These are phyloP conservation scores for Noccaea caerulescens DNA, from an alignment of 345 rosid genomes.

Conservation along the genomic window DNA sequence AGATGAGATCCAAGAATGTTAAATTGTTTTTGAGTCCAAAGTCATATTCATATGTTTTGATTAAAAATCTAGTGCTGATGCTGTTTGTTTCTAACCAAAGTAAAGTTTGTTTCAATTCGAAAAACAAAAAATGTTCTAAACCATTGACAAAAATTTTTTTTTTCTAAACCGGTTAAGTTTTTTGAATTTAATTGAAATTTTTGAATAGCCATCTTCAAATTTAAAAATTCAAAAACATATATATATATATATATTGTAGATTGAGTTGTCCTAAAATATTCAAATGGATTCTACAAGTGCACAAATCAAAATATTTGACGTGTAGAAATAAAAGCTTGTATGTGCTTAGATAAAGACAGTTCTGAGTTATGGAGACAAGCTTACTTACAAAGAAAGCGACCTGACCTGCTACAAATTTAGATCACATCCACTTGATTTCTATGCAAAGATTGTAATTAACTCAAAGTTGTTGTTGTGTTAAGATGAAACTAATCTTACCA, in stretches of 20 bases:
- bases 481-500: conserved; percentile 4
- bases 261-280: conserved; percentile 1
- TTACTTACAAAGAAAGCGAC: conserved; percentile 37
- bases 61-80: background rate
- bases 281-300: conserved; percentile 9
- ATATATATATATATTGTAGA: background rate
- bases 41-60: background rate
- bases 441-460: background rate
- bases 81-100: background rate
- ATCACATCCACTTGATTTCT: conserved; percentile 30
- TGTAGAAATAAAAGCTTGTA: conserved; percentile 37
- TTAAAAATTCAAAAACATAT: conserved; percentile 17
- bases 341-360: conserved; percentile 37
- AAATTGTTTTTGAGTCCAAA: background rate
- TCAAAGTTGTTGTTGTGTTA: background rate
- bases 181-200: background rate
- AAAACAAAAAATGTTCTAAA: background rate
- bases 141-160: too few relatives aligned
- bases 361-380: conserved; percentile 36
- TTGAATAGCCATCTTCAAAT: conserved; percentile 5
- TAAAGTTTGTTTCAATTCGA: background rate
- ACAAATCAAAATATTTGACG: conserved; percentile 37
- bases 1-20: background rate
- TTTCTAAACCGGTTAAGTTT: background rate
- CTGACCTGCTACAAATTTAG: conserved; percentile 23